phyloP scores from a whole-genome alignment of 164 flowering plant genomes.

The Aristolochia contorta region DNA sequence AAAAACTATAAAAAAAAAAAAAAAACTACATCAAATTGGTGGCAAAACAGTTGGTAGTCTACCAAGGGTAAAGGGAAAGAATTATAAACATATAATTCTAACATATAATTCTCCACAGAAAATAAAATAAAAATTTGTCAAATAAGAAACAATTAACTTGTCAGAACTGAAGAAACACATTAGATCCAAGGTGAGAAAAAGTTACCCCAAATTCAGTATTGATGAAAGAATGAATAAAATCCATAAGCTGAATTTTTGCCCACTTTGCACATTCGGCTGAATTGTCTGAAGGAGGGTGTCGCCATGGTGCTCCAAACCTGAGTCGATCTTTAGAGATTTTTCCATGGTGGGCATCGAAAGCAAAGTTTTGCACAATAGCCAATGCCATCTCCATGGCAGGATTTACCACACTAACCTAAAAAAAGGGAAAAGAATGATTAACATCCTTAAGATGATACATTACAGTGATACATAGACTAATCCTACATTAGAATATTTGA shows the following conservation, averaged over 20 bases:
- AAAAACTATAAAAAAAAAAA: too few species aligned
- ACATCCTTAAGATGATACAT: not conserved
- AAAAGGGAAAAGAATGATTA: not conserved
- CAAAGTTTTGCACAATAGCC: constrained; percentile 53
- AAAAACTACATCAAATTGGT: not conserved
- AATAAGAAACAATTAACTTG: too few species aligned
- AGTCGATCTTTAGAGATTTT: constrained; percentile 57
- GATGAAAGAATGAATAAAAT: constrained; percentile 71
- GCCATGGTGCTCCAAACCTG: constrained; percentile 96
- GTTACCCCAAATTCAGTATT: constrained; percentile 80
- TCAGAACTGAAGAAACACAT: not conserved
- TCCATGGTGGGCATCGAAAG: constrained; percentile 54
- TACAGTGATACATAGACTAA: not conserved
- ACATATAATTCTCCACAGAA: not conserved
- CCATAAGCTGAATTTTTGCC: constrained; percentile 92
- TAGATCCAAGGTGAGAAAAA: not conserved
- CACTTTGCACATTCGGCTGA: constrained; percentile 33
- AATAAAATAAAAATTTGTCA: not conserved
- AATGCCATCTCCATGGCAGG: constrained; percentile 93
- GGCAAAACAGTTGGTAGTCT: too few species aligned
- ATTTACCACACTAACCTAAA: constrained; percentile 74
- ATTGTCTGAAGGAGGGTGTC: constrained; percentile 80
- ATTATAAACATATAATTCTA: not conserved
- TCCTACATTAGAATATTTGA: too few species aligned
- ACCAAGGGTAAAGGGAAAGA: too few species aligned